Percentiles rank a stretch among this genome's conserved stretches.
Evolutionary conservation across 768 basidiomycete genomes (phyloP).

Genomic region (Lactarius vividus): DNA sequence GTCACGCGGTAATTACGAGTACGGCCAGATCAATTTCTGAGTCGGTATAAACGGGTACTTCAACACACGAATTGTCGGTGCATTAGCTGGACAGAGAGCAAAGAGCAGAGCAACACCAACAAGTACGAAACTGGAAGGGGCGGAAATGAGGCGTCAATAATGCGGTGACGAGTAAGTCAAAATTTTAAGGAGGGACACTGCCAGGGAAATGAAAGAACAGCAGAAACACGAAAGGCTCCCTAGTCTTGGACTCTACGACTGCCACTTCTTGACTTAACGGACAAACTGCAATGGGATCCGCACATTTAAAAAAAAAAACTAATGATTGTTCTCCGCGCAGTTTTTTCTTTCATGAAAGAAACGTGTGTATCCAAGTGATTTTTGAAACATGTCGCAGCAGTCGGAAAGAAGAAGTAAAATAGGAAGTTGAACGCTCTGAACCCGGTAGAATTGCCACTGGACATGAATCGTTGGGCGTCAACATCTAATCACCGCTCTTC

Average conservation of each 20-base stretch:
- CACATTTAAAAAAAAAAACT: not conserved
- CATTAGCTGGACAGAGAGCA: not conserved
- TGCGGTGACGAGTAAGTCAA: not conserved
- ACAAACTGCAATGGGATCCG: not conserved
- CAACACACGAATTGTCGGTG: not conserved
- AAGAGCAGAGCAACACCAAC: not conserved
- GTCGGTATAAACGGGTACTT: no score
- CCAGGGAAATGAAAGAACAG: not conserved
- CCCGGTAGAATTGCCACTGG: slow-evolving; percentile 5
- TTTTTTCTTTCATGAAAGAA: not conserved
- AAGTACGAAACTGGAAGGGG: not conserved
- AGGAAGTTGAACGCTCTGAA: not conserved
- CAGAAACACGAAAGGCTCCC: not conserved
- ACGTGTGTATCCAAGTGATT: not conserved
- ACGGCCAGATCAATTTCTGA: no score
- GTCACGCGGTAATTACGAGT: no score
- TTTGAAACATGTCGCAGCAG: slow-evolving; percentile 14
- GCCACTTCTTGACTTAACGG: not conserved
- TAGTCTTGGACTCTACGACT: no score
- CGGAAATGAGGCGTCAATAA: not conserved
- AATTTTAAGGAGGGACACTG: not conserved
- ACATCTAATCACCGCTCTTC: slow-evolving; percentile 3
- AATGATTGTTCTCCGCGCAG: not conserved
- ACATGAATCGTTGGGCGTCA: not conserved
- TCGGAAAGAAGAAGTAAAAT: not conserved